Base-by-base conservation (phyloP, 176 grass and related monocot species). In the Avena atlantica region DNA sequence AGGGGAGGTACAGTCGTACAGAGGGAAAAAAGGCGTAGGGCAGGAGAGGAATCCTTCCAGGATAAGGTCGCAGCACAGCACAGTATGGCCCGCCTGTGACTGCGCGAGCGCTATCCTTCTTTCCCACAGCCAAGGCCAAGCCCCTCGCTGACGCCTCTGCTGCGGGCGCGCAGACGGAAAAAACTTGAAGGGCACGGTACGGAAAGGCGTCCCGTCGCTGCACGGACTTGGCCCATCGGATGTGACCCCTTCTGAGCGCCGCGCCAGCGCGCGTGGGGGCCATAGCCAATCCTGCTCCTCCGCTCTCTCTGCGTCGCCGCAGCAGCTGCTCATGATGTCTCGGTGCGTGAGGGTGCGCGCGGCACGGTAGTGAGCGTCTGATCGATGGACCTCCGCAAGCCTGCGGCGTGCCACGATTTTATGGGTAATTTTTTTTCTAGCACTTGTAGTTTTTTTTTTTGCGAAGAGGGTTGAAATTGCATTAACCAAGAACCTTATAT, bases 141-240 rank as follows among this genome's bases (percentile, higher is more conserved):
- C 45, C 49, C 52, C 2, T 9, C 15, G 44, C 76, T 21, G 40
- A 56, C 16, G 51, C 59, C 59, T 57, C 50, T 17, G 25, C 10
- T 1, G 29, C 76, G 12, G 24, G 24, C 53, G 13, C 4, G 27
- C 44, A 19, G 0, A 1, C 6, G 15, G 15, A 24, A 36, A 49
- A 59, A 60, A 44, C 65, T 64, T 29, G 65, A 20, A 23, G 11
- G 53, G 81, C 85, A 80, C 88, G 76, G 76, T 65, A 65, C 62
- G 62, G 62, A 61, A 80, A 50, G 15, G 21, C 42, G 81, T 72
- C 87, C 51, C 81, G 40, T 84, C 82, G 34, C 14, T 85, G 87
- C 87, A 84, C 81, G 81, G 87, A 73, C 13, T 6, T 73, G 87
- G 81, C 65, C 53, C 74, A 4, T 40, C 65, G 2, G 81, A 84